Percentiles rank a stretch among this genome's conserved stretches.
Evolutionary conservation across 1,284 basidiomycete species (phyloP).

Genomic region (Cutaneotrichosporon mucoides): DNA sequence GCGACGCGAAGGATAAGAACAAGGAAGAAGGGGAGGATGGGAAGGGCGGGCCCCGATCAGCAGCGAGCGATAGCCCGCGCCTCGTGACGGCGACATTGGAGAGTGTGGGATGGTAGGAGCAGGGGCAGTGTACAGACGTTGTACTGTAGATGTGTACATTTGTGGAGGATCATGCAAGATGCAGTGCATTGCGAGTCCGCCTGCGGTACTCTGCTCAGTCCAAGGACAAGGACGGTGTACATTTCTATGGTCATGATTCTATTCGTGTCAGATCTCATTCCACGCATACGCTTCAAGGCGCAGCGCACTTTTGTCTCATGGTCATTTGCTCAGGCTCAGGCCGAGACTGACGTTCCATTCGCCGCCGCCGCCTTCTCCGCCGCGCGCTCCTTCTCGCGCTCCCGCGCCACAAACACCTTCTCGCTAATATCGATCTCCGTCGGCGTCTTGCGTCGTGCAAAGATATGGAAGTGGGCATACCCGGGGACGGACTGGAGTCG

Average conservation of each 20-base stretch:
- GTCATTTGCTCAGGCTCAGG: not conserved
- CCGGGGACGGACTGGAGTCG: constrained; percentile 45
- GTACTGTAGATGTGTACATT: too few species aligned
- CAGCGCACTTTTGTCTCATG: constrained; percentile 10
- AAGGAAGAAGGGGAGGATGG: too few species aligned
- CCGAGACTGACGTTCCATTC: not conserved
- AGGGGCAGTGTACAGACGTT: not conserved
- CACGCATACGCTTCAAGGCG: too few species aligned
- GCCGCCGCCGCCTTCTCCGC: too few species aligned
- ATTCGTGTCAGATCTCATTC: too few species aligned
- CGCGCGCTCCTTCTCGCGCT: not conserved
- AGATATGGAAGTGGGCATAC: constrained; percentile 48
- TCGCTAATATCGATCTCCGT: constrained; percentile 39
- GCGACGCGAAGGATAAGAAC: not conserved
- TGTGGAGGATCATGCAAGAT: too few species aligned
- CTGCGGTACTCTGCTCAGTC: too few species aligned
- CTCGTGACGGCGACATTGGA: not conserved
- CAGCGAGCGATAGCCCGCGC: not conserved
- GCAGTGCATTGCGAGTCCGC: too few species aligned
- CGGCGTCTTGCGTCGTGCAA: constrained; percentile 45
- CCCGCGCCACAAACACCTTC: not conserved
- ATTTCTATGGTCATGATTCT: too few species aligned
- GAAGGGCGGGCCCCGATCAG: too few species aligned
- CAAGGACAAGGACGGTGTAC: too few species aligned
- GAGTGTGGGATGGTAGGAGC: constrained; percentile 1